A percentile compares a stretch with the other conserved stretches of the same genome.
Conservation (phyloP, 2,329 filamentous ascomycete species). For the Exophiala oligosperma region DNA sequence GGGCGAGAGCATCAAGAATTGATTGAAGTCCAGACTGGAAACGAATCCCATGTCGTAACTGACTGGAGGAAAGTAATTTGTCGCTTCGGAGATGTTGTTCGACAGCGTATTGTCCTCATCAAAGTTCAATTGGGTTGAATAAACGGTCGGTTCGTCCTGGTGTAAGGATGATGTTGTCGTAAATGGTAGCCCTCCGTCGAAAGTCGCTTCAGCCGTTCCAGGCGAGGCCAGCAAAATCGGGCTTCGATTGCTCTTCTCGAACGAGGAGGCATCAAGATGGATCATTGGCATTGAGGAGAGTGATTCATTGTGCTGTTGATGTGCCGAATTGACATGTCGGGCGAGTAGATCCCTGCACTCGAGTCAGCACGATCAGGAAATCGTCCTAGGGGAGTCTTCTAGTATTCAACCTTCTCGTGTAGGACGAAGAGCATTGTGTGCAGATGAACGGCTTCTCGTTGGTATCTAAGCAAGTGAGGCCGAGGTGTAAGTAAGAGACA, state of each 20-base stretch:
- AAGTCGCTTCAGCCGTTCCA: too few relatives aligned
- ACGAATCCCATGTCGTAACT: too few relatives aligned
- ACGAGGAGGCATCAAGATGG: not conserved
- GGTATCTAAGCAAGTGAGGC: not conserved
- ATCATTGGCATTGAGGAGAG: not conserved
- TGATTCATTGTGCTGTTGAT: not conserved
- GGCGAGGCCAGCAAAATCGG: not conserved
- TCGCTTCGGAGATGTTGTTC: too few relatives aligned
- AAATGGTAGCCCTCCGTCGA: too few relatives aligned
- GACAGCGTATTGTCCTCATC: too few relatives aligned
- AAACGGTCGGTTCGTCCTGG: too few relatives aligned
- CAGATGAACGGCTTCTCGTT: not conserved
- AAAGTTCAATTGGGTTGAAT: too few relatives aligned
- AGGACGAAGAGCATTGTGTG: not conserved
- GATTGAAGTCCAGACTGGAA: not conserved
- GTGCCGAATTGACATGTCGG: not conserved
- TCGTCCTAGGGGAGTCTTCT: not conserved
- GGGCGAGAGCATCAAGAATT: not conserved
- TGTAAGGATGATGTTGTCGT: too few relatives aligned
- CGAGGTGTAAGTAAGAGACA: not conserved
- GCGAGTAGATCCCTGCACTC: not conserved
- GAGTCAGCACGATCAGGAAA: not conserved
- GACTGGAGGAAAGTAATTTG: too few relatives aligned
- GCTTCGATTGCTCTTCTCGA: not conserved
- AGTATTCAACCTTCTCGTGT: not conserved